Evolutionary conservation across 192 early-diverging fungal species (phyloP).

Genomic region (Anaeromyces robustus): DNA sequence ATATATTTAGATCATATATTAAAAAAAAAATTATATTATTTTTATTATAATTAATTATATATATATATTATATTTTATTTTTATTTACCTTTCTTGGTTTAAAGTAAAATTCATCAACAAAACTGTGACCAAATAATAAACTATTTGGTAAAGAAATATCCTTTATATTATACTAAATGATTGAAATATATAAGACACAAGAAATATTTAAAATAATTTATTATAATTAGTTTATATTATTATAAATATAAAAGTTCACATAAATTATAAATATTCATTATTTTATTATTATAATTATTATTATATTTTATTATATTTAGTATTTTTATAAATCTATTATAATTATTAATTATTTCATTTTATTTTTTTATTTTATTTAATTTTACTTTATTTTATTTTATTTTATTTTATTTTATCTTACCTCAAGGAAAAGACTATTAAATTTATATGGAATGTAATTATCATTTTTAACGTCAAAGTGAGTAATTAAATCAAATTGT

Average conservation of each 20-base stretch:
- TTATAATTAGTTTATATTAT: not conserved
- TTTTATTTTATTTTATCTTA: not conserved
- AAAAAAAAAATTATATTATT: too few species aligned
- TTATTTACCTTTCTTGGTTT: not conserved
- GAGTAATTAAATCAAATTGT: not conserved
- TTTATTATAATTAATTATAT: too few species aligned
- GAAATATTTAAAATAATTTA: not conserved
- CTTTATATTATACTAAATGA: not conserved
- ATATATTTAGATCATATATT: too few species aligned
- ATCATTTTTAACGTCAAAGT: not conserved
- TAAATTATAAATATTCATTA: too few species aligned
- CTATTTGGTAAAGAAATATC: not conserved
- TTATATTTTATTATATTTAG: too few species aligned
- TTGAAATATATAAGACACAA: too few species aligned
- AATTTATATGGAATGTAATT: not conserved
- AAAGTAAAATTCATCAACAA: not conserved
- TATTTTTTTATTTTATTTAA: too few species aligned
- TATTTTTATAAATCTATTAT: too few species aligned
- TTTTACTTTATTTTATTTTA: too few species aligned
- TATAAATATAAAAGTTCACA: not conserved
- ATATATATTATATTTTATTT: too few species aligned
- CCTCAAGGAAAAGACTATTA: not conserved
- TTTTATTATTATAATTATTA: too few species aligned
- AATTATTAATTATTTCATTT: too few species aligned
- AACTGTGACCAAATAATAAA: not conserved